phyloP scores from a whole-genome alignment of 2,329 filamentous ascomycete species.

The Aspergillus sp. region DNA sequence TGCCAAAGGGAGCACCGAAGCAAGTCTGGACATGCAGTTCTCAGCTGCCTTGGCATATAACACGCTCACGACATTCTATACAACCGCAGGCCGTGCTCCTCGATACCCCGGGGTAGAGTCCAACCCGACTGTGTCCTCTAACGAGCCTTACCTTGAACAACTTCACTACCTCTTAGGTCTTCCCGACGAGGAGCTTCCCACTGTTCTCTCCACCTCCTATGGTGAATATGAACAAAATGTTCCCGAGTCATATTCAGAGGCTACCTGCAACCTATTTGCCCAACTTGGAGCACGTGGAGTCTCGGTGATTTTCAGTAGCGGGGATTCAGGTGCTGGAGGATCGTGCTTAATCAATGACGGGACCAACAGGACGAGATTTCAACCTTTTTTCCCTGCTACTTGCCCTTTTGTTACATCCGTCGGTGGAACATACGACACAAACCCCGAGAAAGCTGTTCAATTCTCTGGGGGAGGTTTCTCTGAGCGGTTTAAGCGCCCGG shows the following conservation, averaged over 20 bases:
- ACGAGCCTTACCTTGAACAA: slow-evolving; percentile 65
- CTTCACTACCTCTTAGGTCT: slow-evolving; percentile 56
- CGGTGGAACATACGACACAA: slow-evolving; percentile 51
- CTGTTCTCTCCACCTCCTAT: slow-evolving; percentile 65
- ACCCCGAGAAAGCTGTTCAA: slow-evolving; percentile 50
- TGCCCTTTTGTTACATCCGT: slow-evolving; percentile 62
- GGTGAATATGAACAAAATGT: slow-evolving; percentile 63
- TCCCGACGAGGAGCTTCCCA: slow-evolving; percentile 52
- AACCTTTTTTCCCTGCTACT: slow-evolving; percentile 51
- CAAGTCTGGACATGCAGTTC: slow-evolving; percentile 61
- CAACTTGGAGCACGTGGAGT: slow-evolving; percentile 64
- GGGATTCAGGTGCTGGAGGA: slow-evolving; percentile 58
- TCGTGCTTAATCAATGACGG: slow-evolving; percentile 54
- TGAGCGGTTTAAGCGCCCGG: slow-evolving; percentile 43
- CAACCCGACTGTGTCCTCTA: slow-evolving; percentile 40
- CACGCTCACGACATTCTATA: slow-evolving; percentile 54
- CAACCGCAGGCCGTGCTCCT: slow-evolving; percentile 53
- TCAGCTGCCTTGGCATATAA: slow-evolving; percentile 53
- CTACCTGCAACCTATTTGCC: slow-evolving; percentile 59
- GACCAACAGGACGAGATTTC: slow-evolving; percentile 47
- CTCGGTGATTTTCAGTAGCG: slow-evolving; percentile 60
- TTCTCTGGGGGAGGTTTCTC: slow-evolving; percentile 52
- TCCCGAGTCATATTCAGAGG: slow-evolving; percentile 54
- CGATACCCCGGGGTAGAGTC: slow-evolving; percentile 46
- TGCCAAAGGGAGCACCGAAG: slow-evolving; percentile 47